These are phyloP conservation scores for Emiliania huxleyi DNA, from an alignment of 78 protist species.

Conservation along the genomic window DNA sequence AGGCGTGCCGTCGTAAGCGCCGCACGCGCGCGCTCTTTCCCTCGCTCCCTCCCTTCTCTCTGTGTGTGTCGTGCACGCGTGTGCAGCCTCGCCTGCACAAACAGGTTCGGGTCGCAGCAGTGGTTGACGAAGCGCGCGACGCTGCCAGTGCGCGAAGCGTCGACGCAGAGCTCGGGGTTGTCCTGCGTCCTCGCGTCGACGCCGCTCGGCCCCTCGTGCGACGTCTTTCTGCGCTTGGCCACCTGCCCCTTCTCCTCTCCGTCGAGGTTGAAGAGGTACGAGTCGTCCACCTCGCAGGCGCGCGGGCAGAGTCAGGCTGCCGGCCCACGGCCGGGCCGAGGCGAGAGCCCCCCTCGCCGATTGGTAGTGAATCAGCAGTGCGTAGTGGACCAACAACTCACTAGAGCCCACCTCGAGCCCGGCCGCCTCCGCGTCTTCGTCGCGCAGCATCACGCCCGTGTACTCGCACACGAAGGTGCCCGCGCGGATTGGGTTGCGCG, in stretches of 20 bases:
- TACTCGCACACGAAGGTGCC: conserved; percentile 68
- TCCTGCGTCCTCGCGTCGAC: not conserved
- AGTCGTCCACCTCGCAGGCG: not conserved
- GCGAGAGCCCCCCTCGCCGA: too few relatives aligned
- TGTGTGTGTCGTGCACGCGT: too few relatives aligned
- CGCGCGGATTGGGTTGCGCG: conserved; percentile 25
- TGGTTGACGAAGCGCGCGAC: conserved; percentile 73
- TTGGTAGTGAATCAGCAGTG: too few relatives aligned
- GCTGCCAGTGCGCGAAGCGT: conserved; percentile 35
- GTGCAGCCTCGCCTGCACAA: too few relatives aligned
- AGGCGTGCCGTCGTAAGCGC: too few relatives aligned
- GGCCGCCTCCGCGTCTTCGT: not conserved
- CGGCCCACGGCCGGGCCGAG: too few relatives aligned
- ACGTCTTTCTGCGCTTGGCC: not conserved
- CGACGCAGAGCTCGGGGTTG: not conserved
- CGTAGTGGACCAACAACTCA: too few relatives aligned
- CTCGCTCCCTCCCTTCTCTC: too few relatives aligned
- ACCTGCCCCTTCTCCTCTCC: conserved; percentile 12
- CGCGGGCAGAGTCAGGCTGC: too few relatives aligned
- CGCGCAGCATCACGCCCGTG: conserved; percentile 49
- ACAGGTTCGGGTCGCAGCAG: conserved; percentile 69
- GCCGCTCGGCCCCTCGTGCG: not conserved
- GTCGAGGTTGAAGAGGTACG: not conserved
- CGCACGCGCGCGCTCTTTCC: too few relatives aligned
- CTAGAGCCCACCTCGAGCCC: too few relatives aligned